Evolutionary conservation across 2,329 filamentous ascomycete species (phyloP).

Genomic region (Triangularia verruculosa): DNA sequence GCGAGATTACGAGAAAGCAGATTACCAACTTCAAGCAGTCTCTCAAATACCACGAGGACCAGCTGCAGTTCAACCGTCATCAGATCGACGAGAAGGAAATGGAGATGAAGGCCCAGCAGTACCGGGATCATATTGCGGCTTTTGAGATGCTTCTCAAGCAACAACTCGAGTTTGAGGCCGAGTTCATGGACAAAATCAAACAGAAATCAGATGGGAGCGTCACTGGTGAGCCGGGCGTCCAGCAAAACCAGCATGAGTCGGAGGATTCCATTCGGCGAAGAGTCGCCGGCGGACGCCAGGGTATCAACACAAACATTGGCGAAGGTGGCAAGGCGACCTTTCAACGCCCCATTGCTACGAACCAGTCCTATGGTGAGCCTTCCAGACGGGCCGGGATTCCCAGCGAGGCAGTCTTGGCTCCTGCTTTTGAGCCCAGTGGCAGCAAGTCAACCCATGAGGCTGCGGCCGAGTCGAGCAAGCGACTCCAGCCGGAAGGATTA

Average conservation of each 20-base stretch:
- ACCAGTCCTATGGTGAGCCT: conserved; percentile 25
- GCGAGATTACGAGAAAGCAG: conserved; percentile 60
- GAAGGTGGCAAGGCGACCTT: conserved; percentile 14
- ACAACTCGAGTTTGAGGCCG: conserved; percentile 46
- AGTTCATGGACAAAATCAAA: conserved; percentile 28
- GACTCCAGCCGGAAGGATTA: conserved; percentile 9
- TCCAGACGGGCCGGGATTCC: conserved; percentile 40
- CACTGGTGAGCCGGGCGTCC: background rate
- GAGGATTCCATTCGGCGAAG: conserved; percentile 9
- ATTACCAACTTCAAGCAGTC: conserved; percentile 50
- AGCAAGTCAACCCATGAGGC: conserved; percentile 23
- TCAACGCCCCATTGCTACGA: background rate
- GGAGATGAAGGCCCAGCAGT: conserved; percentile 45
- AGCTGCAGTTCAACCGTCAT: conserved; percentile 59
- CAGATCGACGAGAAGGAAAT: conserved; percentile 58
- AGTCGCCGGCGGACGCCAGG: conserved; percentile 2
- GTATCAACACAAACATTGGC: conserved; percentile 16
- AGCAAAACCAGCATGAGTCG: background rate
- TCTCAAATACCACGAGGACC: conserved; percentile 56
- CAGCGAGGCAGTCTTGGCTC: conserved; percentile 46
- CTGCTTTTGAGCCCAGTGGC: conserved; percentile 47
- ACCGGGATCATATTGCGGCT: conserved; percentile 33
- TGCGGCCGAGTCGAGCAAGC: conserved; percentile 16
- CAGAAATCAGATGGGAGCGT: background rate
- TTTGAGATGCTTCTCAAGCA: conserved; percentile 47